Evolutionary conservation across 2,329 filamentous ascomycete genomes (phyloP).

Genomic region (Sporothrix inflata): DNA sequence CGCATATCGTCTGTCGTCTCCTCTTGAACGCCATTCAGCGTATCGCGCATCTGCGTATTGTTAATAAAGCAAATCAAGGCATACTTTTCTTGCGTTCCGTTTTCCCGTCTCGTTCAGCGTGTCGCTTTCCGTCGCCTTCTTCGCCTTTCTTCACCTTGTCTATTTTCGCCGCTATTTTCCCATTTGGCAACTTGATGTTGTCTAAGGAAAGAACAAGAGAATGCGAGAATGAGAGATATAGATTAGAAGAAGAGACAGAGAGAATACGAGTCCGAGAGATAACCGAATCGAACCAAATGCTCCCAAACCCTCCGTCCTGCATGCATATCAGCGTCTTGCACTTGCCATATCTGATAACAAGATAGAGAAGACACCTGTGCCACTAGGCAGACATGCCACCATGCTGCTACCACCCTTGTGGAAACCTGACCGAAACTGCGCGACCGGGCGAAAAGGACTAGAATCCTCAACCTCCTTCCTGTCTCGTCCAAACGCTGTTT

Average conservation of each 20-base stretch:
- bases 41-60: not conserved
- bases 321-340: not conserved
- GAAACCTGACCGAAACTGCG: not conserved
- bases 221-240: not conserved
- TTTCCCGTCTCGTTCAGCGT: not conserved
- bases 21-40: not conserved
- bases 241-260: not conserved
- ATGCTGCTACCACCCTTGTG: not conserved
- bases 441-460: not conserved
- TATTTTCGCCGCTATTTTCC: not conserved
- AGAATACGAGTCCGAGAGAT: not conserved
- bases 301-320: not conserved
- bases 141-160: too few relatives aligned
- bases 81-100: not conserved
- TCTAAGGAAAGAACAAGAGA: not conserved
- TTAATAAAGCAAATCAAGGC: not conserved
- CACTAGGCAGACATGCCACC: not conserved
- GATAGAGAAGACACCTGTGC: not conserved
- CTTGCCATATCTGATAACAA: not conserved
- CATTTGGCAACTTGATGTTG: not conserved
- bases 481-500: not conserved
- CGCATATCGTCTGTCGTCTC: not conserved
- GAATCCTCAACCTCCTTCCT: slow-evolving; percentile 11
- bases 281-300: not conserved
- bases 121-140: not conserved